phyloP scores from a whole-genome alignment of 2,329 filamentous ascomycete species.

The Penicillium sp. region DNA sequence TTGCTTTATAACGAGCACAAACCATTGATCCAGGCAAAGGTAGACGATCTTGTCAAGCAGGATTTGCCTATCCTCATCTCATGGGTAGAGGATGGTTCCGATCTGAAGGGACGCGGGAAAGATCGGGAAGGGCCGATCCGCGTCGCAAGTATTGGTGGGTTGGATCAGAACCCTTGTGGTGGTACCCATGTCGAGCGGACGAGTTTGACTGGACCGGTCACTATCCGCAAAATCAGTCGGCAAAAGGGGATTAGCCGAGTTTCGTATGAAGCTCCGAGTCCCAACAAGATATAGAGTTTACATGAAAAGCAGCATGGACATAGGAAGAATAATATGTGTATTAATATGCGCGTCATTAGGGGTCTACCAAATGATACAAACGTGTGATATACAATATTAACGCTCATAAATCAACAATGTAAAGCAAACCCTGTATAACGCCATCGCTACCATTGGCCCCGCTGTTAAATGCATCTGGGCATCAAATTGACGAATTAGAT shows the following conservation, averaged over 20 bases:
- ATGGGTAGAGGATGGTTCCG: conserved; percentile 29
- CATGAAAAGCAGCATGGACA: too few species aligned
- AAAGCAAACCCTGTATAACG: neutral
- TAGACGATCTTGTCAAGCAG: conserved; percentile 29
- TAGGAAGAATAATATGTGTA: too few species aligned
- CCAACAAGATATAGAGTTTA: neutral
- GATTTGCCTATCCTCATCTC: conserved; percentile 27
- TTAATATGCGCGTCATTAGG: too few species aligned
- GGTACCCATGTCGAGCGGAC: conserved; percentile 35
- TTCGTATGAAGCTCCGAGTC: conserved; percentile 34
- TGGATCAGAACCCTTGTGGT: conserved; percentile 36
- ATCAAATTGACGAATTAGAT: conserved; percentile 44
- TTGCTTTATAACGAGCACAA: conserved; percentile 36
- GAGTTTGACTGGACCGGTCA: conserved; percentile 26
- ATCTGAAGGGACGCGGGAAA: conserved; percentile 21
- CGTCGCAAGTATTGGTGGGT: conserved; percentile 33
- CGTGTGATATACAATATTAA: too few species aligned
- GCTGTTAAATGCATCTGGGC: neutral
- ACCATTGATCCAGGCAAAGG: conserved; percentile 31
- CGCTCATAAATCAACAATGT: neutral
- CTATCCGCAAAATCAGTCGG: conserved; percentile 34
- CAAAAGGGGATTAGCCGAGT: conserved; percentile 35
- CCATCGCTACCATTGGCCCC: neutral
- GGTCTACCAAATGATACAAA: too few species aligned
- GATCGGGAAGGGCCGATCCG: conserved; percentile 25